phyloP scores from a whole-genome alignment of 2,329 filamentous ascomycete species.

The Exophiala sp. region DNA sequence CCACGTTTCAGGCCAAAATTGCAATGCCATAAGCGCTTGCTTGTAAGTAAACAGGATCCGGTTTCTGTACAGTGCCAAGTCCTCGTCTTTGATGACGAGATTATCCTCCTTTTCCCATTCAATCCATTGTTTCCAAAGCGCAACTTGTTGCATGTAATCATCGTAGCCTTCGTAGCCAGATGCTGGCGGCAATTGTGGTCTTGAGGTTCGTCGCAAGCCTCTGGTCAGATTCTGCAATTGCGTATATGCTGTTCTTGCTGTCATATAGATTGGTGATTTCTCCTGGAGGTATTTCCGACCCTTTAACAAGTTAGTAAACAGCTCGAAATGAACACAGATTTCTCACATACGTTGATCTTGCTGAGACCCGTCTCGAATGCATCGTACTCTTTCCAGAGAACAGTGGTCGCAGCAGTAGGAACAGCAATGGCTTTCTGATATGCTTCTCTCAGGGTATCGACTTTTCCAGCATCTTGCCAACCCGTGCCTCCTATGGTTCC shows the following conservation, averaged over 20 bases:
- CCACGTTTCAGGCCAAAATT: conserved; percentile 96
- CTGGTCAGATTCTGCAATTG: conserved; percentile 85
- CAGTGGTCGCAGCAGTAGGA: conserved; percentile 77
- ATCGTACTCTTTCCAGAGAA: conserved; percentile 96
- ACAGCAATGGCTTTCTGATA: conserved; percentile 88
- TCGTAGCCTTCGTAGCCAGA: conserved; percentile 81
- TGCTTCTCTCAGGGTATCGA: conserved; percentile 85
- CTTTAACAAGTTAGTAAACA: conserved; percentile 42
- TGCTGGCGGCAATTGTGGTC: conserved; percentile 77
- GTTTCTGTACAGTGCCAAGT: conserved; percentile 68
- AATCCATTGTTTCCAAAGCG: conserved; percentile 91
- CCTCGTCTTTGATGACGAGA: conserved; percentile 78
- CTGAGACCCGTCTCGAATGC: conserved; percentile 92
- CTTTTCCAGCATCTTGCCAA: conserved; percentile 98
- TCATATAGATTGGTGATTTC: conserved; percentile 91
- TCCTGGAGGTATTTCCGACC: conserved; percentile 94
- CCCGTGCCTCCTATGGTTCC: conserved; percentile 78
- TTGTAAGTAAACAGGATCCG: conserved; percentile 88
- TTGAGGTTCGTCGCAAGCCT: conserved; percentile 69
- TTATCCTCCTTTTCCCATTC: conserved; percentile 93
- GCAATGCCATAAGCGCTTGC: conserved; percentile 85
- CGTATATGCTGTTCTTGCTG: conserved; percentile 83
- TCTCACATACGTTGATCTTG: conserved; percentile 71
- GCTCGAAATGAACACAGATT: not conserved
- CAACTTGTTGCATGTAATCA: conserved; percentile 79